phyloP scores from a whole-genome alignment of 2,329 filamentous ascomycete species.

The Botryotinia convoluta region DNA sequence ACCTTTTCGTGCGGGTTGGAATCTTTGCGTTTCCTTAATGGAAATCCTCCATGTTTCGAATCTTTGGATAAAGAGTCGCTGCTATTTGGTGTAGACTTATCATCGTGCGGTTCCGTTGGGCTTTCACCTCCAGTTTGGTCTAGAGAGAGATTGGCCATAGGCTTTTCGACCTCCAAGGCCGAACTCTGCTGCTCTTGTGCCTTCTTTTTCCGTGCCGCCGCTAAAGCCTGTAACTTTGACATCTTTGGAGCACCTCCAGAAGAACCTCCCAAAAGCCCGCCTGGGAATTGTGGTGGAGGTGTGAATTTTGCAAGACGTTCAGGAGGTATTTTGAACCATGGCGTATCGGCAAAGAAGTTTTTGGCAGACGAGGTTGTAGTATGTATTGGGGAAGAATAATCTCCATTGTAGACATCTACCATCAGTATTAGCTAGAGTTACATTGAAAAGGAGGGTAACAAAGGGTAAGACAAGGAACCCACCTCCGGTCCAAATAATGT shows the following conservation, averaged over 20 bases:
- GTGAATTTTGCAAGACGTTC: conserved; percentile 65
- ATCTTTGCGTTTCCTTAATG: conserved; percentile 37
- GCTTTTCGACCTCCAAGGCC: conserved; percentile 30
- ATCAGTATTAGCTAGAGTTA: not conserved
- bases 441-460: not conserved
- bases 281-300: conserved; percentile 54
- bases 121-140: not conserved
- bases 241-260: conserved; percentile 63
- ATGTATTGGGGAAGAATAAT: conserved; percentile 18
- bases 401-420: conserved; percentile 17
- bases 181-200: conserved; percentile 56
- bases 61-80: conserved; percentile 8
- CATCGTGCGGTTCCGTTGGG: not conserved
- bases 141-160: conserved; percentile 31
- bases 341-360: conserved; percentile 77
- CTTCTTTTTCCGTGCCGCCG: conserved; percentile 82
- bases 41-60: conserved; percentile 31
- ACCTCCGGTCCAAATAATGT: conserved; percentile 27
- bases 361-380: conserved; percentile 44
- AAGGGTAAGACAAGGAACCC: conserved; percentile 28
- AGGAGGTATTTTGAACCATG: conserved; percentile 74
- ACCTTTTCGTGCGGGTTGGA: conserved; percentile 37
- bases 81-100: not conserved
- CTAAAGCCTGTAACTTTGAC: conserved; percentile 88
- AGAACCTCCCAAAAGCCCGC: conserved; percentile 76